These are phyloP conservation scores for Brasilioporus rufonigricans DNA, from an alignment of 768 basidiomycete genomes.

Conservation along the genomic window DNA sequence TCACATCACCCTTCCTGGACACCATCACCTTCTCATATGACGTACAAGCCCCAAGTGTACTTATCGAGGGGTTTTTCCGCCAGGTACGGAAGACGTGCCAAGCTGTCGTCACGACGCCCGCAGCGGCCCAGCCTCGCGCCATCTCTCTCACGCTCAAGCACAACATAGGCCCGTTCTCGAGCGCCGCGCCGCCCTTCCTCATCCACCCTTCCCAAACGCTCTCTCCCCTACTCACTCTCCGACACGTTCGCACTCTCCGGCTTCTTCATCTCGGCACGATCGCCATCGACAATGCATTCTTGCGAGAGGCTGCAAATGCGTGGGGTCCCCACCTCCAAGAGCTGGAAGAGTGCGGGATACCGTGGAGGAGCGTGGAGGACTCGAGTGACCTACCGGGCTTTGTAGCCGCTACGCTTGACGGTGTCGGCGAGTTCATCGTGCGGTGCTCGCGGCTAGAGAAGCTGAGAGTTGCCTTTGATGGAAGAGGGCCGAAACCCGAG, in stretches of 20 bases:
- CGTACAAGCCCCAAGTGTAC: conserved; percentile 20
- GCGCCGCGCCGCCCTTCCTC: conserved; percentile 19
- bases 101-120: background rate
- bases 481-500: background rate
- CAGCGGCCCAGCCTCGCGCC: background rate
- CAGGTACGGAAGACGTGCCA: conserved; percentile 20
- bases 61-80: conserved; percentile 24
- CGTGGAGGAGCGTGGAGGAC: conserved; percentile 24
- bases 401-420: conserved; percentile 19
- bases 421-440: conserved; percentile 21
- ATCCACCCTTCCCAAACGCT: conserved; percentile 25
- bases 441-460: conserved; percentile 18
- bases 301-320: conserved; percentile 24
- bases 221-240: conserved; percentile 23
- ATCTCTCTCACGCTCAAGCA: conserved; percentile 30
- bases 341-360: conserved; percentile 27
- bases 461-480: conserved; percentile 27
- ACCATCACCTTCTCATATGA: conserved; percentile 28
- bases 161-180: conserved; percentile 21
- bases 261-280: conserved; percentile 28
- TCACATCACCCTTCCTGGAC: conserved; percentile 23
- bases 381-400: conserved; percentile 7
- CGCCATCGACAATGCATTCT: conserved; percentile 27
- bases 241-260: conserved; percentile 17
- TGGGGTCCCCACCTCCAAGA: conserved; percentile 27